phyloP scores from a whole-genome alignment of 805 yeast species.

The Candida lessepsii region DNA sequence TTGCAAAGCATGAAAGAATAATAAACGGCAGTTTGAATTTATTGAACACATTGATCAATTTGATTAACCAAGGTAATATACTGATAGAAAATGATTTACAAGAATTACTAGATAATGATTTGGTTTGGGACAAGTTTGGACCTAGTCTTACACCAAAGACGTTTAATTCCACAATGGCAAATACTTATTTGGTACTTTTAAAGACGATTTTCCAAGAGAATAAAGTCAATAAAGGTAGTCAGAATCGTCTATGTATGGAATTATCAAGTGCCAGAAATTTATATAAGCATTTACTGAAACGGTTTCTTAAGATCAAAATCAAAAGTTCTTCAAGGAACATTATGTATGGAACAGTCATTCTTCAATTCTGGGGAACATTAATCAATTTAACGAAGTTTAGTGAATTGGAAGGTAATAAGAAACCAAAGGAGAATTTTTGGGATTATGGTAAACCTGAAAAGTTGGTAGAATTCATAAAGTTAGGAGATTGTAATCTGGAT shows the following conservation, averaged over 20 bases:
- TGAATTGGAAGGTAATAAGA: slow-evolving; percentile 16
- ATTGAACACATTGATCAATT: slow-evolving; percentile 33
- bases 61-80: slow-evolving; percentile 18
- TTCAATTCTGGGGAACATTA: slow-evolving; percentile 51
- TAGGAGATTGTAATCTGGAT: slow-evolving; percentile 56
- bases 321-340: slow-evolving; percentile 25
- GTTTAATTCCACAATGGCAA: slow-evolving; percentile 32
- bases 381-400: slow-evolving; percentile 35
- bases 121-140: slow-evolving; percentile 34
- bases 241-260: slow-evolving; percentile 17
- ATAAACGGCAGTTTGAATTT: slow-evolving; percentile 49
- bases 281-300: slow-evolving; percentile 44
- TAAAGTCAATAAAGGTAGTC: slow-evolving; percentile 1
- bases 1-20: slow-evolving; percentile 60
- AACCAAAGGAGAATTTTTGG: slow-evolving; percentile 55
- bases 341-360: slow-evolving; percentile 44
- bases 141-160: slow-evolving; percentile 22
- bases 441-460: slow-evolving; percentile 39
- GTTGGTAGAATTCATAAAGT: slow-evolving; percentile 44
- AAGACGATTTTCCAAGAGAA: slow-evolving; percentile 20
- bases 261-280: slow-evolving; percentile 21
- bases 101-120: slow-evolving; percentile 25
- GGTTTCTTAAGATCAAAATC: slow-evolving; percentile 44
- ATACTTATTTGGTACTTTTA: slow-evolving; percentile 23
- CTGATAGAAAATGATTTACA: slow-evolving; percentile 18